phyloP scores from a whole-genome alignment of 2,329 filamentous ascomycete genomes.

The Beauveria bassiana region DNA sequence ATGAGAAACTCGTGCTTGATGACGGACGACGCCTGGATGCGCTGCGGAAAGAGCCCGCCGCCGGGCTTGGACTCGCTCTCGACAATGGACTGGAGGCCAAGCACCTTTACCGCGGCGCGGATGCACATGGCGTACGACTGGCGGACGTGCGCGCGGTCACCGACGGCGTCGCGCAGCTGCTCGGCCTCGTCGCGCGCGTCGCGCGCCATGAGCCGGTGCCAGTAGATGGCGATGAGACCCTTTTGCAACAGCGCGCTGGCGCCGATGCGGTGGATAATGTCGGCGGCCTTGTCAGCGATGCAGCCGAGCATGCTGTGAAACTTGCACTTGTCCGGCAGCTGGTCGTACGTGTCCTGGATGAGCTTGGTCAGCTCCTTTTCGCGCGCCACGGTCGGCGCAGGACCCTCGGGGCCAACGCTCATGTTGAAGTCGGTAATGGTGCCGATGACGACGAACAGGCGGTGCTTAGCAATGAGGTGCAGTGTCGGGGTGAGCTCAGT shows the following conservation, averaged over 20 bases:
- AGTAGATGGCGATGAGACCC: constrained; percentile 7
- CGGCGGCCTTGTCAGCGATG: constrained; percentile 3
- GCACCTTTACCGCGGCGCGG: not conserved
- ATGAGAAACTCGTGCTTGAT: constrained; percentile 10
- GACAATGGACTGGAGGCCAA: constrained; percentile 1
- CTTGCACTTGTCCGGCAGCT: constrained; percentile 4
- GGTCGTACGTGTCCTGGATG: not conserved
- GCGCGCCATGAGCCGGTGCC: constrained; percentile 1
- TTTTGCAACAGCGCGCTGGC: constrained; percentile 5
- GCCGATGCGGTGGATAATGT: constrained; percentile 5
- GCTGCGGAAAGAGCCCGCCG: constrained; percentile 5
- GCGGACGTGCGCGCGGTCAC: not conserved
- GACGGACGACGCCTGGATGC: constrained; percentile 6
- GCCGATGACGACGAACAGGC: constrained; percentile 17
- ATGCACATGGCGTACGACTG: constrained; percentile 1
- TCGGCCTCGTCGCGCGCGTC: not conserved
- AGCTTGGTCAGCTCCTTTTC: not conserved
- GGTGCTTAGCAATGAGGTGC: constrained; percentile 23
- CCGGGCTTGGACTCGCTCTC: constrained; percentile 5
- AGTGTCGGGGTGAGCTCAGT: constrained; percentile 16
- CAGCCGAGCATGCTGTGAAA: constrained; percentile 2
- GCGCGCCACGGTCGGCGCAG: not conserved
- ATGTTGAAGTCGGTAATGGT: constrained; percentile 6
- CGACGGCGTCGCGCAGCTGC: not conserved
- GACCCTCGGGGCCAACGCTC: not conserved